Conservation (phyloP, 148 eudicot species). For the Rhododendron kiyosumense region DNA sequence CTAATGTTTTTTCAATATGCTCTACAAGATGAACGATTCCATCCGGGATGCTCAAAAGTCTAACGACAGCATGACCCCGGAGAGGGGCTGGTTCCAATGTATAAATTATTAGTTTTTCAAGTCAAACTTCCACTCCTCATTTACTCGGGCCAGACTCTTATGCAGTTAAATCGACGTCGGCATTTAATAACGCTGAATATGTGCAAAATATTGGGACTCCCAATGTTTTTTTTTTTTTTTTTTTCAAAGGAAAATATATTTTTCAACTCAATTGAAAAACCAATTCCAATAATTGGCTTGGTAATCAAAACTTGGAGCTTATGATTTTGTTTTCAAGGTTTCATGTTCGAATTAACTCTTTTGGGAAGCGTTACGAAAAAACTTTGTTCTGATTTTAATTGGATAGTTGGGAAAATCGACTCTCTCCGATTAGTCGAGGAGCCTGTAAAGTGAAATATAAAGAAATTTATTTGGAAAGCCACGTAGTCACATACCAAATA, state of each 20-base stretch:
- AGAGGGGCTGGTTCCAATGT: background rate
- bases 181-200: background rate
- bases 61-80: background rate
- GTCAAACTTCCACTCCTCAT: background rate
- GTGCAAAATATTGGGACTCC: background rate
- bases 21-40: too few relatives aligned
- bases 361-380: too few relatives aligned
- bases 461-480: background rate
- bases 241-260: background rate
- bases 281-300: background rate
- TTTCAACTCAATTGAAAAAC: background rate
- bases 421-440: too few relatives aligned
- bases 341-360: too few relatives aligned
- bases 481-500: constrained; percentile 43
- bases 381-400: too few relatives aligned
- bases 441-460: too few relatives aligned
- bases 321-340: background rate
- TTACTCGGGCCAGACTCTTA: background rate
- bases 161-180: background rate
- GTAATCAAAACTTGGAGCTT: background rate
- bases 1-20: too few relatives aligned
- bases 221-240: too few relatives aligned
- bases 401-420: too few relatives aligned
- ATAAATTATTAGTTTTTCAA: background rate
- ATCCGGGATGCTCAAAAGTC: background rate